Evolutionary conservation across 352 stramenopile species (phyloP).

Genomic region (Nothophytophthora sp.): DNA sequence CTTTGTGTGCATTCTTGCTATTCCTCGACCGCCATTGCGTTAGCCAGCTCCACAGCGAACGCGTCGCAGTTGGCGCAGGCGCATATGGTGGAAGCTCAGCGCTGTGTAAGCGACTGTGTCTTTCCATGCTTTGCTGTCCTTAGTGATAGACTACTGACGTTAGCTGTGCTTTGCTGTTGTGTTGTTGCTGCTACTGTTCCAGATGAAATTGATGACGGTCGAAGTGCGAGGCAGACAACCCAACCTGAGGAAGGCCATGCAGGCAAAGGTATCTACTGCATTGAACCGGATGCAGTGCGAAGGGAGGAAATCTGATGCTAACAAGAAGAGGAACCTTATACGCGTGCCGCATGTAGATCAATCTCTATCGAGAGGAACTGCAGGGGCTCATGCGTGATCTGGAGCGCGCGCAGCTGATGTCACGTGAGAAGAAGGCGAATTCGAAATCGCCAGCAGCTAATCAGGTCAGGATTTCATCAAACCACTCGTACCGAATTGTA

Average conservation of each 20-base stretch:
- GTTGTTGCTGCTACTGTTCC: constrained; percentile 3
- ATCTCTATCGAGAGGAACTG: constrained; percentile 72
- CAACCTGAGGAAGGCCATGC: constrained; percentile 68
- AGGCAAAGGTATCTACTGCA: constrained; percentile 69
- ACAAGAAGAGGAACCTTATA: too few species aligned
- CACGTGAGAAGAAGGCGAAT: constrained; percentile 42
- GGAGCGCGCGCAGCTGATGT: constrained; percentile 71
- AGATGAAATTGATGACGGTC: constrained; percentile 85
- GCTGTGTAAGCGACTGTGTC: constrained; percentile 42
- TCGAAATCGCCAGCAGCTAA: constrained; percentile 19
- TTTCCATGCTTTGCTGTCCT: not conserved
- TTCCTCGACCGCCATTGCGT: too few species aligned
- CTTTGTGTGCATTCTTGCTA: constrained; percentile 9
- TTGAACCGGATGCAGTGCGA: too few species aligned
- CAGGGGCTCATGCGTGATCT: constrained; percentile 68
- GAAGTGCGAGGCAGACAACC: constrained; percentile 67
- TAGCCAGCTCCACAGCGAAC: constrained; percentile 31
- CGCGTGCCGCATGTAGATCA: too few species aligned
- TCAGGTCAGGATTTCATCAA: too few species aligned
- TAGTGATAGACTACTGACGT: not conserved
- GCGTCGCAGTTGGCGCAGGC: constrained; percentile 61
- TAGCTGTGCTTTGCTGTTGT: not conserved
- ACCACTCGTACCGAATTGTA: too few species aligned
- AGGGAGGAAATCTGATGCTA: too few species aligned
- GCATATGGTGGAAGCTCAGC: constrained; percentile 69